Conservation (phyloP, 2,329 filamentous ascomycete species). For the Ceratocystis colombiana region DNA sequence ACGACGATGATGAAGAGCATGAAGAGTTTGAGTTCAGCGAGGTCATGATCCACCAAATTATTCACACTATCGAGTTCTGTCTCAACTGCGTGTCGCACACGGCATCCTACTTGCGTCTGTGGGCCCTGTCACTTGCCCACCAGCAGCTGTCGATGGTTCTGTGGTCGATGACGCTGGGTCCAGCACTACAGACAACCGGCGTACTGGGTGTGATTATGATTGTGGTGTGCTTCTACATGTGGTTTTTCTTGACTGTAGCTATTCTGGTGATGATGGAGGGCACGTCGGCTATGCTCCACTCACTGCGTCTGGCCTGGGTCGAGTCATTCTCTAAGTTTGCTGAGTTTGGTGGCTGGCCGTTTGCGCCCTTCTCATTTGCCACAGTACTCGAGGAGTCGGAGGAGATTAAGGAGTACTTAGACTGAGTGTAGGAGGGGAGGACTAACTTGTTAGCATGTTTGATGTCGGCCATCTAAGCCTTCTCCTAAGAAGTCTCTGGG, state of each 20-base stretch:
- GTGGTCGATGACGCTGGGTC: conserved; percentile 88
- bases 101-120: conserved; percentile 94
- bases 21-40: conserved; percentile 97
- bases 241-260: conserved; percentile 66
- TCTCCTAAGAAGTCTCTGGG: too few relatives aligned
- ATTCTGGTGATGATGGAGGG: conserved; percentile 92
- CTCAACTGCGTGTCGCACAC: conserved; percentile 98
- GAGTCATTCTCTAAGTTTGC: conserved; percentile 98
- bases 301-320: conserved; percentile 85
- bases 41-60: conserved; percentile 97
- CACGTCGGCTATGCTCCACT: conserved; percentile 84
- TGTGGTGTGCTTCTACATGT: conserved; percentile 72
- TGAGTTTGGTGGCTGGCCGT: conserved; percentile 77
- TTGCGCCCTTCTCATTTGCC: conserved; percentile 82
- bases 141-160: conserved; percentile 94
- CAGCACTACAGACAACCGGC: conserved; percentile 58
- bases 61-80: conserved; percentile 98
- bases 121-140: conserved; percentile 93
- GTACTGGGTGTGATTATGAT: conserved; percentile 66
- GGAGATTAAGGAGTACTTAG: conserved; percentile 47
- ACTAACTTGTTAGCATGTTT: not conserved
- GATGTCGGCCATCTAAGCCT: not conserved
- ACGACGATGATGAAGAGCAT: conserved; percentile 59
- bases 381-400: conserved; percentile 74
- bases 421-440: conserved; percentile 30